Base-by-base conservation (phyloP, 2,329 filamentous ascomycete genomes). In the Alternaria brassicicola region DNA sequence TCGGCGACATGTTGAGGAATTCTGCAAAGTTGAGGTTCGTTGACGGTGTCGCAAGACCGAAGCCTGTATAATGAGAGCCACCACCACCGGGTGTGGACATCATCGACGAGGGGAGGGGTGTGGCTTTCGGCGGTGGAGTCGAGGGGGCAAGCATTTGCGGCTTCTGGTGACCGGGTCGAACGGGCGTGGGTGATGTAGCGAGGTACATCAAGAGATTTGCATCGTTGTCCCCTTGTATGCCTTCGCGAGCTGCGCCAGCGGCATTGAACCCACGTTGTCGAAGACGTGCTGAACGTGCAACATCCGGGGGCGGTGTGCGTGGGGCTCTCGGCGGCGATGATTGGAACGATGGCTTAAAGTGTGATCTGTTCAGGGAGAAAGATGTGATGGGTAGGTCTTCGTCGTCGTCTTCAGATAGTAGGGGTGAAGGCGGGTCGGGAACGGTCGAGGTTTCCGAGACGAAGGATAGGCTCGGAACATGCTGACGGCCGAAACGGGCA, bases 1-100 rank as follows among this genome's bases (percentile, higher is more conserved):
- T 97, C 0, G 95, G 95, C 6, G 95, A 97, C 76, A 98, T 94
- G 79, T 98, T 97, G 74, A 98, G 89, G 78, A 97, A 99, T 75
- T 99, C 95, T 51, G 93, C 88, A 79, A 98, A 96, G 80, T 98
- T 96, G 78, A 98, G 96, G 46, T 83, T 86, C 72, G 93, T 90
- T 15, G 89, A 89, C 0, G 94, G 94, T 1, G 94, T 98, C 63
- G 86, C 88, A 50, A 90, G 87, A 70, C 78, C 79, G 55, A 88
- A 84, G 47, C 84, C 83, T 42, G 89, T 78, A 70, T 88, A 89
- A 36, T 73, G 71, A 36, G 72, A 75, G 23, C 77, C 78, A 61
- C 86, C 85, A 38, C 88, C 89, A 52, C 88, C 89, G 2, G 91
- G 91, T 10, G 92, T 95, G n/a, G 87, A 89, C 91, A 95, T 94